A percentile compares a stretch with the other conserved stretches of the same genome.
Conservation (phyloP, 2,329 filamentous ascomycete genomes). For the Cytospora leucostoma region DNA sequence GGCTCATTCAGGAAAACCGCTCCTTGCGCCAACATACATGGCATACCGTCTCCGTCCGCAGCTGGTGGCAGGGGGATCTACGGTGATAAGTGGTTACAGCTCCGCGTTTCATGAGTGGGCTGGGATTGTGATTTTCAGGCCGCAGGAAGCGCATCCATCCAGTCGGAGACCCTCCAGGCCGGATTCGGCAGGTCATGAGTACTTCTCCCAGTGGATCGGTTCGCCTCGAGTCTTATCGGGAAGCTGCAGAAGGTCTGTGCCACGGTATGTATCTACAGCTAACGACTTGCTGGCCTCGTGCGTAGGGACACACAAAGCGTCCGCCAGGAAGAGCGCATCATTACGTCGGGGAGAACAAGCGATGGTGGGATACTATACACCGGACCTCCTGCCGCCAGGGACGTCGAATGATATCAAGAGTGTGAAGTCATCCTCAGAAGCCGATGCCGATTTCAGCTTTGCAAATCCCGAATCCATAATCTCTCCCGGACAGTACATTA, state of each 20-base stretch:
- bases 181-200: constrained; percentile 22
- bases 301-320: not conserved
- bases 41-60: not conserved
- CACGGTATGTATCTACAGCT: not conserved
- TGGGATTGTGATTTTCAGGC: constrained; percentile 17
- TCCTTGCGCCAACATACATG: not conserved
- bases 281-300: not conserved
- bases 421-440: not conserved
- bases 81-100: constrained; percentile 11
- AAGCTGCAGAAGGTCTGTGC: constrained; percentile 14
- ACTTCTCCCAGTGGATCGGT: constrained; percentile 23
- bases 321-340: constrained; percentile 8
- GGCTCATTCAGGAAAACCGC: not conserved
- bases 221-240: constrained; percentile 23
- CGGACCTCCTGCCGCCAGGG: constrained; percentile 4
- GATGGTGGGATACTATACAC: constrained; percentile 14
- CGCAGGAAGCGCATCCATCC: constrained; percentile 21
- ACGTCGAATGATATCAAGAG: constrained; percentile 22
- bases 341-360: constrained; percentile 5
- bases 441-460: constrained; percentile 3
- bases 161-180: constrained; percentile 17
- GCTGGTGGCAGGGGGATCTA: not conserved
- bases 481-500: constrained; percentile 5
- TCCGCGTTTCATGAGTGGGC: constrained; percentile 19
- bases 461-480: constrained; percentile 12